A percentile compares a stretch with the other conserved stretches of the same genome.
phyloP scores from a whole-genome alignment of 1,284 basidiomycete genomes.

The Ceratobasidium sp. region DNA sequence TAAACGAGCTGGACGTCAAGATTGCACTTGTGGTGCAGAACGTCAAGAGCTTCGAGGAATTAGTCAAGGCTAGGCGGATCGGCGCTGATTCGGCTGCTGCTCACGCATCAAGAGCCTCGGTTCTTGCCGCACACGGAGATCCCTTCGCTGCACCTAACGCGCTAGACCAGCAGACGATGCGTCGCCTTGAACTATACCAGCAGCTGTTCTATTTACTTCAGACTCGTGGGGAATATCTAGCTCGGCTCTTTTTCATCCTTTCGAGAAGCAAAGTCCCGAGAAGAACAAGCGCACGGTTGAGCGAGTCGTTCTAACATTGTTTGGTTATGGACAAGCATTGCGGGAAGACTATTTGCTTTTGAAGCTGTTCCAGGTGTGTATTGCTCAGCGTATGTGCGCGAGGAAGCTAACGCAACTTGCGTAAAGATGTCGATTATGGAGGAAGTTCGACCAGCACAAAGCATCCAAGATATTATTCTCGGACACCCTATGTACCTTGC shows the following conservation, averaged over 20 bases:
- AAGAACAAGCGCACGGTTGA: conserved; percentile 82
- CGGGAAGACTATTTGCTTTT: conserved; percentile 93
- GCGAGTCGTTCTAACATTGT: conserved; percentile 87
- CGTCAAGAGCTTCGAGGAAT: conserved; percentile 89
- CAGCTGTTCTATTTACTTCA: conserved; percentile 97
- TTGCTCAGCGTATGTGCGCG: neutral
- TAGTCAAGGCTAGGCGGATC: conserved; percentile 73
- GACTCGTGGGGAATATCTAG: conserved; percentile 87
- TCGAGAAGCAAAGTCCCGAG: conserved; percentile 68
- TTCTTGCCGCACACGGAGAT: conserved; percentile 88
- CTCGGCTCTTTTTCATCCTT: conserved; percentile 73
- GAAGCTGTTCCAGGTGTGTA: conserved; percentile 88
- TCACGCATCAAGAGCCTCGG: conserved; percentile 71
- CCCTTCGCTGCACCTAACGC: conserved; percentile 87
- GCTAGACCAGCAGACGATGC: conserved; percentile 85
- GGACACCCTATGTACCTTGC: conserved; percentile 84
- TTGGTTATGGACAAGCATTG: conserved; percentile 94
- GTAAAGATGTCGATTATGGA: conserved; percentile 79
- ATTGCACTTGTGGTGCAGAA: conserved; percentile 98
- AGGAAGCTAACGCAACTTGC: conserved; percentile 13
- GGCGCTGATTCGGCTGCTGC: conserved; percentile 74
- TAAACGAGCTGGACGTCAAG: conserved; percentile 93
- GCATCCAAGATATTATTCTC: conserved; percentile 68
- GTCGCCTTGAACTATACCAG: conserved; percentile 95
- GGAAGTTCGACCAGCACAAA: conserved; percentile 68